Conservation (phyloP, 441 rosid genomes). For the Manihot esculenta region DNA sequence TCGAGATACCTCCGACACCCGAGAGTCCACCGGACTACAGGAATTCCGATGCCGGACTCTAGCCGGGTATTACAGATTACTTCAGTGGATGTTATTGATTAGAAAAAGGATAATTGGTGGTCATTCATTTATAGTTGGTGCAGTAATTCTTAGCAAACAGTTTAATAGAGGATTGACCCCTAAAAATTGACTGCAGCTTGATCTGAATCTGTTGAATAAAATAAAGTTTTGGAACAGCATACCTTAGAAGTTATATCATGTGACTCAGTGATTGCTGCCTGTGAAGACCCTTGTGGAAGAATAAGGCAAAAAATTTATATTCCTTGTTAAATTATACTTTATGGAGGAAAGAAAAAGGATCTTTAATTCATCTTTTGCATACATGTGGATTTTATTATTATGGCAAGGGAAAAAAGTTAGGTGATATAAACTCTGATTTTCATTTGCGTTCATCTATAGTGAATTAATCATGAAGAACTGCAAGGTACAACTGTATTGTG, state of each 20-base stretch:
- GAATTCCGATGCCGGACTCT: too few species aligned
- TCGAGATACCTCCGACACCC: too few species aligned
- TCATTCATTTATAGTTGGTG: not conserved
- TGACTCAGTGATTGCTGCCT: not conserved
- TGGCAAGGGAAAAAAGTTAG: not conserved
- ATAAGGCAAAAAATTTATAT: not conserved
- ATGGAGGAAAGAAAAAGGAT: not conserved
- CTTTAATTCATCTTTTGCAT: not conserved
- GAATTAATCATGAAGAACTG: not conserved
- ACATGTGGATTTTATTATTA: not conserved
- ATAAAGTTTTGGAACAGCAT: slow-evolving; percentile 4
- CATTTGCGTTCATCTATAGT: not conserved
- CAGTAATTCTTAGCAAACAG: not conserved
- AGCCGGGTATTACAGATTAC: too few species aligned
- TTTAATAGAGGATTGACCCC: too few species aligned
- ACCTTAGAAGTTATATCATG: not conserved
- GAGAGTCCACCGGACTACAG: too few species aligned
- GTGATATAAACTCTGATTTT: not conserved
- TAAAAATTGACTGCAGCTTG: not conserved
- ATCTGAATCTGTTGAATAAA: not conserved
- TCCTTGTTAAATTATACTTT: not conserved
- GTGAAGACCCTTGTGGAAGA: not conserved
- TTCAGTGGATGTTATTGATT: not conserved
- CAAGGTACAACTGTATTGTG: not conserved
- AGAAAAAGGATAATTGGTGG: slow-evolving; percentile 2